A percentile compares a stretch with the other conserved stretches of the same genome.
Conservation (phyloP, 257 asterid genomes). For the Jasminum sambac region DNA sequence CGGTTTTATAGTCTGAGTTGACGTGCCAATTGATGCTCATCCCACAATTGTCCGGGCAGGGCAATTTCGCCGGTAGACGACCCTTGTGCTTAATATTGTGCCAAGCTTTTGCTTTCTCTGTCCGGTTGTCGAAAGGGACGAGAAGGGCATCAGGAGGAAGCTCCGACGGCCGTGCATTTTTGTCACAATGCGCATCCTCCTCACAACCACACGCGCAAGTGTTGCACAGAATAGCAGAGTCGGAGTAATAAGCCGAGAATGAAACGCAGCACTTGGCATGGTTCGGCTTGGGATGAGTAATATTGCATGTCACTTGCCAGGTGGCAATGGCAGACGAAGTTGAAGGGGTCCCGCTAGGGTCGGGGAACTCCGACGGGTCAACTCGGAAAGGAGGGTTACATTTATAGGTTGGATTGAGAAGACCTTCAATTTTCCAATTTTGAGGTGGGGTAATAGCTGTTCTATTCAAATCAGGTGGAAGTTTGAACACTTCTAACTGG, state of each 20-base stretch:
- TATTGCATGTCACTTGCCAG: constrained; percentile 79
- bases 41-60: constrained; percentile 94
- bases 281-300: constrained; percentile 58
- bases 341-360: constrained; percentile 55
- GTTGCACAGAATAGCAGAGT: constrained; percentile 62
- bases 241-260: constrained; percentile 76
- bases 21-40: constrained; percentile 90
- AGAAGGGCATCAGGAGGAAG: constrained; percentile 72
- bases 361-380: constrained; percentile 67
- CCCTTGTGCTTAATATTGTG: constrained; percentile 38
- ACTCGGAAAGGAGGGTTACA: constrained; percentile 75
- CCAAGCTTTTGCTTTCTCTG: constrained; percentile 55
- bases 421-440: constrained; percentile 71
- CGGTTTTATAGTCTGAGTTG: constrained; percentile 65
- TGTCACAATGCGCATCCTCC: constrained; percentile 38
- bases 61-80: constrained; percentile 46
- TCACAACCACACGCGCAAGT: constrained; percentile 89
- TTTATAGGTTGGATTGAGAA: constrained; percentile 59
- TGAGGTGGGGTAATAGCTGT: constrained; percentile 74
- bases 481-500: constrained; percentile 75
- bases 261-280: constrained; percentile 73
- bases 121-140: constrained; percentile 63
- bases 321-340: constrained; percentile 59
- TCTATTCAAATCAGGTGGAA: constrained; percentile 77
- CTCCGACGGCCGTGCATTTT: constrained; percentile 33